phyloP scores from a whole-genome alignment of 257 asterid genomes.

The Penstemon barbatus region DNA sequence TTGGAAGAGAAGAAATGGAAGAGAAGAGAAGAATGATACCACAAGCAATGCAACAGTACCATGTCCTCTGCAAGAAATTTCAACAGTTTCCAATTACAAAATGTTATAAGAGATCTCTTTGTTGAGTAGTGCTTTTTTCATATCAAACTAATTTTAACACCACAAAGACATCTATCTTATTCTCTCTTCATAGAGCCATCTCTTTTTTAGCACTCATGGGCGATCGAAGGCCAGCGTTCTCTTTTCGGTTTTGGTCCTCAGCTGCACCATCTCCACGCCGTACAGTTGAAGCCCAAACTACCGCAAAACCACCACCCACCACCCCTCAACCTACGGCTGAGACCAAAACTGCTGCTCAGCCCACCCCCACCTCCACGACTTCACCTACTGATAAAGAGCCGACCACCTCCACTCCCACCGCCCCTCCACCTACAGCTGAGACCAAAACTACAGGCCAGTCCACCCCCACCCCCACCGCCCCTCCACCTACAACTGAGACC shows the following conservation, averaged over 20 bases:
- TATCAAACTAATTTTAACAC: constrained; percentile 17
- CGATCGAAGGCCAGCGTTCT: constrained; percentile 47
- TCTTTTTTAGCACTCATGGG: constrained; percentile 41
- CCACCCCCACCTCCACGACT: constrained; percentile 16
- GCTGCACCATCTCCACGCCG: constrained; percentile 37
- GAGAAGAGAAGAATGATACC: constrained; percentile 13
- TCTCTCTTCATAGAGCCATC: neutral
- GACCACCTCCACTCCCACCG: no score
- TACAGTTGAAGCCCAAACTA: constrained; percentile 33
- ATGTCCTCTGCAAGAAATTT: constrained; percentile 9
- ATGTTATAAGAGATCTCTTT: constrained; percentile 32
- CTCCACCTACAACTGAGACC: constrained; percentile 20
- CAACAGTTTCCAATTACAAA: constrained; percentile 5
- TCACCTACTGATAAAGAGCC: constrained; percentile 5
- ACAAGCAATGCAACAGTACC: constrained; percentile 16
- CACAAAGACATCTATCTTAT: constrained; percentile 3
- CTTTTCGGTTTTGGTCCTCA: constrained; percentile 50
- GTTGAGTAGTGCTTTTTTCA: constrained; percentile 2
- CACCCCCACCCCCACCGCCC: constrained; percentile 1
- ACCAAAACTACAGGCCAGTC: constrained; percentile 5
- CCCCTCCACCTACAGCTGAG: neutral
- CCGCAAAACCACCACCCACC: constrained; percentile 26
- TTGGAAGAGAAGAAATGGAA: constrained; percentile 28
- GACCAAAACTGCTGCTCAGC: neutral
- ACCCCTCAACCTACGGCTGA: constrained; percentile 16